These are phyloP conservation scores for Colletotrichum nymphaeae DNA, from an alignment of 2,329 filamentous ascomycete genomes.

Conservation along the genomic window DNA sequence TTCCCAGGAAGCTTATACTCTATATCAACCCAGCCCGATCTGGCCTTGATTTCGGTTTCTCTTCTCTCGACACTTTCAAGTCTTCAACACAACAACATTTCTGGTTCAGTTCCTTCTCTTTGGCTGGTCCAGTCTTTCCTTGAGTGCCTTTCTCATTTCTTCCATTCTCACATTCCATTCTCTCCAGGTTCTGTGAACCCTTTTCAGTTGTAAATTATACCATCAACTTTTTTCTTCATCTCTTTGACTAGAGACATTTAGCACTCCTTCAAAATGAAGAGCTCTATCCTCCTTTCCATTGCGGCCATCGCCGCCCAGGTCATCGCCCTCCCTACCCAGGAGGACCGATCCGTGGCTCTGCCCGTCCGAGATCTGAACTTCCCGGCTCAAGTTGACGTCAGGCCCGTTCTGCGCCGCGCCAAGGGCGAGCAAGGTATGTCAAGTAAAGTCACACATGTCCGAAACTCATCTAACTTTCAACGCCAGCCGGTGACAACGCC, in stretches of 20 bases:
- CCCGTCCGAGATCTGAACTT: slow-evolving; percentile 16
- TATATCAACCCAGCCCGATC: slow-evolving; percentile 32
- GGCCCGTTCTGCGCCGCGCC: slow-evolving; percentile 24
- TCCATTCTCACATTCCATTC: slow-evolving; percentile 13
- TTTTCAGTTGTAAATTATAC: background rate
- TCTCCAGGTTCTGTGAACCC: slow-evolving; percentile 34
- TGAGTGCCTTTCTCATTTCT: slow-evolving; percentile 13
- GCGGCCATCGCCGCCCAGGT: slow-evolving; percentile 35
- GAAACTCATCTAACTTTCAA: background rate
- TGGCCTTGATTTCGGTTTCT: background rate
- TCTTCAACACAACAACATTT: slow-evolving; percentile 3
- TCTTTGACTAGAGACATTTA: background rate
- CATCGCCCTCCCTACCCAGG: slow-evolving; percentile 25
- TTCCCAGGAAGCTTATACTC: slow-evolving; percentile 13
- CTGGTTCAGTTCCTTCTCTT: slow-evolving; percentile 31
- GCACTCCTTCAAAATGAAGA: slow-evolving; percentile 33
- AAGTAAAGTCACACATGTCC: too few species aligned
- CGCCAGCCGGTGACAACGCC: background rate
- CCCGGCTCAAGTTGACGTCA: slow-evolving; percentile 1
- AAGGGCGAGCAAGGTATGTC: slow-evolving; percentile 6
- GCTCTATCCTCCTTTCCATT: slow-evolving; percentile 31
- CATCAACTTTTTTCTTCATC: background rate
- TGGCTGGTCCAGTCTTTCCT: slow-evolving; percentile 33
- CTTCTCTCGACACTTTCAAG: slow-evolving; percentile 21
- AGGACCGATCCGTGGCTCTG: slow-evolving; percentile 24